Conservation (phyloP, 108 stramenopile genomes). For the Skeletonema potamos region DNA sequence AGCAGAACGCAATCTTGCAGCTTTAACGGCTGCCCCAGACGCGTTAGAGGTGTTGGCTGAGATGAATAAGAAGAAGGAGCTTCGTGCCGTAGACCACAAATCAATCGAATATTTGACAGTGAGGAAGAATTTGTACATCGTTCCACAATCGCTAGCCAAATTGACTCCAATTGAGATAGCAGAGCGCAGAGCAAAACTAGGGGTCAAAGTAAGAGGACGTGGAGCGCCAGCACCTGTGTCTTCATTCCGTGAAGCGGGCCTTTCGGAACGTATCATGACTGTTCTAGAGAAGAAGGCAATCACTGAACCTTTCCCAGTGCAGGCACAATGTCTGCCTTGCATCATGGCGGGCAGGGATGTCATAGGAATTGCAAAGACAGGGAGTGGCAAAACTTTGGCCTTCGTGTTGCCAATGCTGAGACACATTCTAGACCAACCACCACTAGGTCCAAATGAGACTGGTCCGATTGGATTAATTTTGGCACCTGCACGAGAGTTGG, state of each 20-base stretch:
- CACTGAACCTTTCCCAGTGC: constrained; percentile 91
- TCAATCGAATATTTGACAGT: constrained; percentile 87
- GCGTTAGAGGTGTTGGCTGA: constrained; percentile 91
- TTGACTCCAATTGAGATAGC: constrained; percentile 72
- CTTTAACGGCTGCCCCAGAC: constrained; percentile 75
- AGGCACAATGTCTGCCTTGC: constrained; percentile 96
- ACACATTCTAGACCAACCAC: constrained; percentile 94
- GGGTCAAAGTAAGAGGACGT: constrained; percentile 88
- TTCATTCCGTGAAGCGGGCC: constrained; percentile 90
- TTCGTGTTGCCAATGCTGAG: constrained; percentile 95
- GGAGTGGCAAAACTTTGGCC: constrained; percentile 96
- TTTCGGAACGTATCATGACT: constrained; percentile 83
- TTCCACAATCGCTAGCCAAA: constrained; percentile 79
- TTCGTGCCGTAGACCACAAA: constrained; percentile 93
- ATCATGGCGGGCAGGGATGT: constrained; percentile 98
- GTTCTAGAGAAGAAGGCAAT: constrained; percentile 72
- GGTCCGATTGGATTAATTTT: constrained; percentile 97
- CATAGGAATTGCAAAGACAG: constrained; percentile 99
- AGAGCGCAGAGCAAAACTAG: constrained; percentile 69
- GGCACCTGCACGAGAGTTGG: constrained; percentile 97
- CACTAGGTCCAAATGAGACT: constrained; percentile 83
- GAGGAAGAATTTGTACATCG: constrained; percentile 94
- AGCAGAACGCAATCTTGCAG: constrained; percentile 81
- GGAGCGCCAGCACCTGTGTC: constrained; percentile 93
- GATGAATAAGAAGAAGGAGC: constrained; percentile 93